A percentile compares a stretch with the other conserved stretches of the same genome.
Conservation (phyloP, 1,284 basidiomycete species). For the Malassezia dermatis region DNA sequence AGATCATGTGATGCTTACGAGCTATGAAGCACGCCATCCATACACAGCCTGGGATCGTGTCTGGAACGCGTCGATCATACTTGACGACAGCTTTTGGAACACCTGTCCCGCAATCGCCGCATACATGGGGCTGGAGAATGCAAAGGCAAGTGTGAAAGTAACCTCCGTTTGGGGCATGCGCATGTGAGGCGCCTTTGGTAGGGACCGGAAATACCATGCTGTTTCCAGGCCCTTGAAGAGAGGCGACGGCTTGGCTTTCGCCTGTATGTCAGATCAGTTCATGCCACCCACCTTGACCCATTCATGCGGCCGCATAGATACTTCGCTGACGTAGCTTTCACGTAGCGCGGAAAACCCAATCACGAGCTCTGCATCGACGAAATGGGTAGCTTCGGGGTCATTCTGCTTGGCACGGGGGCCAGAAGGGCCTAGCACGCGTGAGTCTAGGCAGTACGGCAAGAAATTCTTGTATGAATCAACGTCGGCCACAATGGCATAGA, state of each 20-base stretch:
- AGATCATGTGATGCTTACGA: neutral
- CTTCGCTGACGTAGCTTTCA: slow-evolving; percentile 77
- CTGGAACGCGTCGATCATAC: slow-evolving; percentile 89
- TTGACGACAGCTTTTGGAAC: slow-evolving; percentile 71
- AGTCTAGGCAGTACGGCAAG: slow-evolving; percentile 75
- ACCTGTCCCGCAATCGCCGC: slow-evolving; percentile 69
- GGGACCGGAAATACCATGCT: slow-evolving; percentile 52
- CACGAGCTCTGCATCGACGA: slow-evolving; percentile 63
- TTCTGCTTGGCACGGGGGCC: neutral
- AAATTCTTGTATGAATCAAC: slow-evolving; percentile 75
- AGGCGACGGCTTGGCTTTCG: slow-evolving; percentile 67
- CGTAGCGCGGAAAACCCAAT: slow-evolving; percentile 78
- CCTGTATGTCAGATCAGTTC: slow-evolving; percentile 50
- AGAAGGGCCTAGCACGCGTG: slow-evolving; percentile 56
- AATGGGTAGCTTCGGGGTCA: neutral
- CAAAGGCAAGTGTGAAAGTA: slow-evolving; percentile 57
- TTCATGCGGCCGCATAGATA: slow-evolving; percentile 65
- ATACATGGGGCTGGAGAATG: slow-evolving; percentile 77
- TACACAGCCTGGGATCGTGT: slow-evolving; percentile 55
- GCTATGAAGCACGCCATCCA: slow-evolving; percentile 1
- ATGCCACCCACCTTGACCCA: slow-evolving; percentile 61
- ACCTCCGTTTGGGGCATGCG: slow-evolving; percentile 17
- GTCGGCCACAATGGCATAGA: slow-evolving; percentile 78
- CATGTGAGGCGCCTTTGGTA: neutral
- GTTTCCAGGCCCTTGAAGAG: slow-evolving; percentile 77